A percentile compares a stretch with the other conserved stretches of the same genome.
phyloP scores from a whole-genome alignment of 129 eudicot genomes.

The Tagetes erecta region DNA sequence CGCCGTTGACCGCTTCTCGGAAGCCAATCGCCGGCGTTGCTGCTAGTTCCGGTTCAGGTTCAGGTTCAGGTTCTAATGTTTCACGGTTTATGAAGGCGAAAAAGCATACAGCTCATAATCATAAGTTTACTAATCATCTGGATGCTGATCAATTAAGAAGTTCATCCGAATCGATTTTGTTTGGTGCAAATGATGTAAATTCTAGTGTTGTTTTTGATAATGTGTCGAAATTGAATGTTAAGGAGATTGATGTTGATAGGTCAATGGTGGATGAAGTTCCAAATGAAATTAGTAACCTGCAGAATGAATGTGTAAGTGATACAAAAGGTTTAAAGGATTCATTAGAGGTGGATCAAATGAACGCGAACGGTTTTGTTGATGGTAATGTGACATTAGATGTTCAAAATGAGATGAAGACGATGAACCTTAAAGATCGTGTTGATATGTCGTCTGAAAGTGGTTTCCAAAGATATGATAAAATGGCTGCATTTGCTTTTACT shows the following conservation, averaged over 20 bases:
- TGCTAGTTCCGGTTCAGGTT: too few species aligned
- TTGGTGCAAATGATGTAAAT: slow-evolving; percentile 30
- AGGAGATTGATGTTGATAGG: slow-evolving; percentile 16
- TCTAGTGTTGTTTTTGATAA: slow-evolving; percentile 40
- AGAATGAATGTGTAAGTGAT: slow-evolving; percentile 38
- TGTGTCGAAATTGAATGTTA: slow-evolving; percentile 41
- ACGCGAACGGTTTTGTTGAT: slow-evolving; percentile 13
- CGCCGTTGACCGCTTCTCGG: slow-evolving; percentile 33
- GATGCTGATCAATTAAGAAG: slow-evolving; percentile 34
- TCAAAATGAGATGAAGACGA: slow-evolving; percentile 52
- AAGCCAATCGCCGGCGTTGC: slow-evolving; percentile 13
- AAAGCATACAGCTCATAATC: slow-evolving; percentile 44
- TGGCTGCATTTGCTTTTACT: slow-evolving; percentile 41
- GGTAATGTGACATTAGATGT: slow-evolving; percentile 34
- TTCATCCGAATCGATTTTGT: slow-evolving; percentile 23
- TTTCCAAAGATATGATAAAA: neutral
- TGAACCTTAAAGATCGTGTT: slow-evolving; percentile 41
- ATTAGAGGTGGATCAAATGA: slow-evolving; percentile 1
- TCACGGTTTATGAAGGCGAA: slow-evolving; percentile 48
- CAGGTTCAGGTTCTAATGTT: slow-evolving; percentile 25
- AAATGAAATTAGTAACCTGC: slow-evolving; percentile 50
- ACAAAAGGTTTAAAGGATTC: slow-evolving; percentile 3
- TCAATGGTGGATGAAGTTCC: slow-evolving; percentile 37
- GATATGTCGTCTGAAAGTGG: slow-evolving; percentile 24
- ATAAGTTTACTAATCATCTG: neutral